Base-by-base conservation (phyloP, 2,329 filamentous ascomycete genomes). In the Diaporthe vexans region DNA sequence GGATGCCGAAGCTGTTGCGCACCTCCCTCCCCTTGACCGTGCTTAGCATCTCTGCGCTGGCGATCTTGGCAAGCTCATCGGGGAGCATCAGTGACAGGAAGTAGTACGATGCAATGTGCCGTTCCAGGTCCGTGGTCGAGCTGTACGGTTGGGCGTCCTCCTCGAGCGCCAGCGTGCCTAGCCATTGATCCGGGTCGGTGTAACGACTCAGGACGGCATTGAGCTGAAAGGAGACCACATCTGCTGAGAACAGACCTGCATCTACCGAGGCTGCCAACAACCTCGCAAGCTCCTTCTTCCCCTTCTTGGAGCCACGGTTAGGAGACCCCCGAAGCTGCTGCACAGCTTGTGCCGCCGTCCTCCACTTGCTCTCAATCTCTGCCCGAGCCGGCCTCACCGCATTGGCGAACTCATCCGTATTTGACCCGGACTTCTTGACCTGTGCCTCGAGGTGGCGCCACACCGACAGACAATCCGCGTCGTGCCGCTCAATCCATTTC, bases 1-100 rank as follows among this genome's bases (percentile, higher is more conserved):
- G 72, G 29, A 75, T 75, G 29, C 74, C 74, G 8, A 75, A 75
- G 61, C 74, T 75, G 48, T 75, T 75, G 37, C 73, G 74, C 17
- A 75, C 74, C 43, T 75, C 74, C 6, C 68, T 61, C 6, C 43
- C 26, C 46, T 75, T 75, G 54, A 63, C 15, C 0, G 72, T 71
- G 19, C 61, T 46, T 17, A 75, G 46, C 19, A 73, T 72, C 21
- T 74, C 54, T 11, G 61, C 48, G 13, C 26, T 74, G 2, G 52
- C 46, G 26, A 74, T 26, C 6, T 43, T 61, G n/a, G 73, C 46
- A 3, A 75, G 56, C 3, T 35, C 43, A 8, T 48, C 52, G 4
- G 74, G 74, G 6, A 75, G 54, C 21, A 71, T 29, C 2, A 70
- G 68, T 3, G 58, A 61, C 1, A 75, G 74, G 68, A 72, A 69